These are phyloP conservation scores for Oryza meyeriana DNA, from an alignment of 176 grass and related monocot species.

Conservation along the genomic window DNA sequence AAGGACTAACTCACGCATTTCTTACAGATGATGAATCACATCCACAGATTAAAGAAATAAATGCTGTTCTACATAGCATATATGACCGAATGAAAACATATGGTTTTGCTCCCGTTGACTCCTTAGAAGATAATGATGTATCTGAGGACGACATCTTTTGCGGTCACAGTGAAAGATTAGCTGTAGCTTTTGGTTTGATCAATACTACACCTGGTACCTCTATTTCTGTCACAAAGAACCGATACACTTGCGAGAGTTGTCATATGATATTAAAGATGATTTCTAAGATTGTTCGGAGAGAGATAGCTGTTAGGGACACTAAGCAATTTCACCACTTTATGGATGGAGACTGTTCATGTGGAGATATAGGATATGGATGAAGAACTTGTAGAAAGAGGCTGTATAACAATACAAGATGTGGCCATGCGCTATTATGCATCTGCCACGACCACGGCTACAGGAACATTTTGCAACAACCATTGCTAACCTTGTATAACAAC, in stretches of 20 bases:
- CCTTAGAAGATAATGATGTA: constrained; percentile 47
- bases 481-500: constrained; percentile 3
- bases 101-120: constrained; percentile 48
- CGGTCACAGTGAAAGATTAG: constrained; percentile 87
- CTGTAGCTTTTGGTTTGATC: constrained; percentile 89
- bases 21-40: constrained; percentile 81
- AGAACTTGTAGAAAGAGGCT: background rate
- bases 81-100: constrained; percentile 63
- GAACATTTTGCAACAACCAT: constrained; percentile 10
- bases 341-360: constrained; percentile 78
- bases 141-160: constrained; percentile 79
- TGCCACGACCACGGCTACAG: background rate
- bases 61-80: constrained; percentile 62
- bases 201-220: constrained; percentile 77
- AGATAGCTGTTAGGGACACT: constrained; percentile 80
- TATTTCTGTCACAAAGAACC: constrained; percentile 84
- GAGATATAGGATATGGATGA: constrained; percentile 49
- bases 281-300: constrained; percentile 68
- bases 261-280: constrained; percentile 64
- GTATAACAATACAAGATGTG: background rate
- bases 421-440: constrained; percentile 8
- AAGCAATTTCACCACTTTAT: constrained; percentile 84
- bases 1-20: constrained; percentile 89
- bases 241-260: constrained; percentile 81
- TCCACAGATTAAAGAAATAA: constrained; percentile 89